Conservation (phyloP, 2,329 filamentous ascomycete genomes). For the Septoria linicola region DNA sequence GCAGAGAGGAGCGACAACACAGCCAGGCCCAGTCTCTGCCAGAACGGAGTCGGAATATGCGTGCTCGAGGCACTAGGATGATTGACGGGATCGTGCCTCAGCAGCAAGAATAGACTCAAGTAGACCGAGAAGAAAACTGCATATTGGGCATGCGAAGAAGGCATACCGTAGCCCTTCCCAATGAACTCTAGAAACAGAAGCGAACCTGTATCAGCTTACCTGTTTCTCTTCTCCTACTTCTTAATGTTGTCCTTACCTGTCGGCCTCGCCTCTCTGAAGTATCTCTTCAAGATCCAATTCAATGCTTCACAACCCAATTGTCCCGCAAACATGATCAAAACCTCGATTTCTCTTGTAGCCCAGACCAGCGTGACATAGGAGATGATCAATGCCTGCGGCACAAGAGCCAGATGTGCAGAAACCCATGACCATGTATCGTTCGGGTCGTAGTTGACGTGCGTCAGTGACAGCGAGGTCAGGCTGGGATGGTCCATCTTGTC, state of each 20-base stretch:
- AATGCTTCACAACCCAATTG: constrained; percentile 88
- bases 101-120: constrained; percentile 77
- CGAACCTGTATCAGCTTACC: background rate
- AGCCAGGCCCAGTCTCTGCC: constrained; percentile 59
- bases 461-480: constrained; percentile 86
- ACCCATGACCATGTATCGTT: constrained; percentile 78
- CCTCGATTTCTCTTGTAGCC: constrained; percentile 86
- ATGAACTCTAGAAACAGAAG: constrained; percentile 59
- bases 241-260: constrained; percentile 56
- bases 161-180: constrained; percentile 97
- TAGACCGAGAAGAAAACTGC: constrained; percentile 87
- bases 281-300: constrained; percentile 84
- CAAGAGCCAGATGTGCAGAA: constrained; percentile 89
- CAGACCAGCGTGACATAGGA: constrained; percentile 87
- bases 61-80: constrained; percentile 44
- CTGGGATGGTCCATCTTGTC: constrained; percentile 53
- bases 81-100: constrained; percentile 65
- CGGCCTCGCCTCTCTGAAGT: constrained; percentile 90
- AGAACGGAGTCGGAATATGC: constrained; percentile 58
- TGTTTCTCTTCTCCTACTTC: background rate
- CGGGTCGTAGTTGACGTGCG: constrained; percentile 97
- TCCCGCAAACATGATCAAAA: constrained; percentile 84
- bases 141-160: constrained; percentile 91
- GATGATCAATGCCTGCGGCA: constrained; percentile 87
- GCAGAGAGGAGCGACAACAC: constrained; percentile 43